A percentile compares a stretch with the other conserved stretches of the same genome.
phyloP scores from a whole-genome alignment of 345 rosid species.

The Pistacia atlantica region DNA sequence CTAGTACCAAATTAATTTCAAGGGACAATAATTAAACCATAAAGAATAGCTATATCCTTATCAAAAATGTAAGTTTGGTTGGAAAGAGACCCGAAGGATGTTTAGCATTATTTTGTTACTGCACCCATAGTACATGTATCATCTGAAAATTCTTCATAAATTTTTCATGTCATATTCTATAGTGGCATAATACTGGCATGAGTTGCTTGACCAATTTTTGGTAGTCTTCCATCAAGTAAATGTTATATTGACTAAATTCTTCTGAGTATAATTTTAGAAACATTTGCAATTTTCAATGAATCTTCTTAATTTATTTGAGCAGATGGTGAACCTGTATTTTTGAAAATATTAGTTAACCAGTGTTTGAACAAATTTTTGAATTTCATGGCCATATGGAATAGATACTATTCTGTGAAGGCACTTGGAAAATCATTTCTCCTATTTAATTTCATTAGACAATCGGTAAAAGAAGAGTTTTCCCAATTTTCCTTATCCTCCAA shows the following conservation, averaged over 20 bases:
- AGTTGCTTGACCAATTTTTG: not conserved
- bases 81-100: not conserved
- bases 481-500: not conserved
- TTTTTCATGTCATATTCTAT: not conserved
- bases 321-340: not conserved
- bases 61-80: not conserved
- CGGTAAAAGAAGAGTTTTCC: not conserved
- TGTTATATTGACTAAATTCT: not conserved
- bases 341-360: not conserved
- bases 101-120: not conserved
- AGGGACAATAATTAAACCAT: not conserved
- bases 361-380: not conserved
- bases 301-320: not conserved
- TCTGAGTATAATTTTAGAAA: not conserved
- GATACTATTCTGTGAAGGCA: not conserved
- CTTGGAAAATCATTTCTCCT: not conserved
- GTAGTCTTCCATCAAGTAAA: not conserved
- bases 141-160: not conserved
- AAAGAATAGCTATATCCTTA: not conserved
- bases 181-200: not conserved
- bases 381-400: not conserved
- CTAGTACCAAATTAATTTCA: not conserved
- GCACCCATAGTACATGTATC: not conserved
- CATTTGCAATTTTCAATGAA: not conserved
- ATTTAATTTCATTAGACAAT: not conserved